Evolutionary conservation across 805 yeast genomes (phyloP), one percentile per base, ranked within the genome.

Genomic region (Candida xyloterini): DNA sequence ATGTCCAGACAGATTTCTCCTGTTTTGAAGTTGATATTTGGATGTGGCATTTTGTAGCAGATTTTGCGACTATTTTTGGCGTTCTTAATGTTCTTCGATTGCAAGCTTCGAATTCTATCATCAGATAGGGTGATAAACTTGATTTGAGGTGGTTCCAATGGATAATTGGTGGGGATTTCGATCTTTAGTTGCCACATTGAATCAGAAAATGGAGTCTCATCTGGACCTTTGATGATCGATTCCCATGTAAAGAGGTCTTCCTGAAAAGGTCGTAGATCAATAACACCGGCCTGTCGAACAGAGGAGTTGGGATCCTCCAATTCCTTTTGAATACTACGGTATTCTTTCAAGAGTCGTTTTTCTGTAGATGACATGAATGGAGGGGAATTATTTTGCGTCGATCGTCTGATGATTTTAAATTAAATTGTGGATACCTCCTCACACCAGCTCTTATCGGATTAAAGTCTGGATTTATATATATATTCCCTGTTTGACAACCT

Each of bases 1-100:
- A 83, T 77, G 55, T 82, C 86, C 5, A 84, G 61, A 58, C 91
- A 84, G 7, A 84, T 80, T 46, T 80, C 86, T 1, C 91, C 91
- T 1, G 79, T 70, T 30, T 68, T 38, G 45, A 68, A 70, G 43
- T 69, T 65, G 4, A 76, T 67, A 50, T 76, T 76, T 15, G 76
- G 72, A 51, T 76, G 81, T 49, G 74, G 70, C 51, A 54, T 68
- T 23, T 43, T 56, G 33, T 48, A 48, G 39, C 60, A 56, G 27
- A 33, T 43, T 13, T 33, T 40, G 14, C 30, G 28, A 15, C 9
- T 21, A 20, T 16, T 11, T 13, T 20, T 27, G 6, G 16, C 18
- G 21, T 7, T 27, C 8, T 14, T 27, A 15, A 22, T 18, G 11
- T 23, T 9, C 15, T 27, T 31, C 11, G 26, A 13, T 27, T 43